phyloP scores from a whole-genome alignment of 495 filamentous ascomycete species.

The Neurospora sp. region DNA sequence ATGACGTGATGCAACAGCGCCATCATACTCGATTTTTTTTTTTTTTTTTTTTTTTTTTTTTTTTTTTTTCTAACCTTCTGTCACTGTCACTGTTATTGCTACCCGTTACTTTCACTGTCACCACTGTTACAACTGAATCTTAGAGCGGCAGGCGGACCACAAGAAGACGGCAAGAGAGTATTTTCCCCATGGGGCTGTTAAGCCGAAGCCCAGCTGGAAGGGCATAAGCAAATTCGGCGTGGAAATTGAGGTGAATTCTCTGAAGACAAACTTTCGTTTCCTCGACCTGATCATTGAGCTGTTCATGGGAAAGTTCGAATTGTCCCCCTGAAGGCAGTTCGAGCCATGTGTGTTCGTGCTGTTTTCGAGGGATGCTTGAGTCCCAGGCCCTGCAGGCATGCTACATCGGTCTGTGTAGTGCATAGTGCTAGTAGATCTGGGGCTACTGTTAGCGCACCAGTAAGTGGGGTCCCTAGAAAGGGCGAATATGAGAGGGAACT shows the following conservation, averaged over 20 bases:
- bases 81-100: not conserved
- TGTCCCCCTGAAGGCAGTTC: not conserved
- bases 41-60: too few relatives aligned
- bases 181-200: not conserved
- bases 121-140: not conserved
- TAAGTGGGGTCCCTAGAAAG: too few relatives aligned
- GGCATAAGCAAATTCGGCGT: not conserved
- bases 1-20: not conserved
- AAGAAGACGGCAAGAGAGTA: not conserved
- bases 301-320: not conserved
- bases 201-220: not conserved
- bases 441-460: not conserved
- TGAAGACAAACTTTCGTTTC: not conserved
- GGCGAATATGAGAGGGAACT: not conserved
- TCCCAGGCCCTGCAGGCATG: too few relatives aligned
- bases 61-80: not conserved
- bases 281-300: not conserved
- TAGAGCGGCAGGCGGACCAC: not conserved
- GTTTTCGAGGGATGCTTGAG: too few relatives aligned
- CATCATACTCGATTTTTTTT: too few relatives aligned
- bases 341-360: not conserved
- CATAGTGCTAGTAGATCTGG: not conserved
- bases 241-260: not conserved
- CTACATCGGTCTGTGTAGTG: too few relatives aligned
- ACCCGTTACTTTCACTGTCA: not conserved